A percentile compares a stretch with the other conserved stretches of the same genome.
Conservation (phyloP, 805 yeast genomes). For the Suhomyces sp. region DNA sequence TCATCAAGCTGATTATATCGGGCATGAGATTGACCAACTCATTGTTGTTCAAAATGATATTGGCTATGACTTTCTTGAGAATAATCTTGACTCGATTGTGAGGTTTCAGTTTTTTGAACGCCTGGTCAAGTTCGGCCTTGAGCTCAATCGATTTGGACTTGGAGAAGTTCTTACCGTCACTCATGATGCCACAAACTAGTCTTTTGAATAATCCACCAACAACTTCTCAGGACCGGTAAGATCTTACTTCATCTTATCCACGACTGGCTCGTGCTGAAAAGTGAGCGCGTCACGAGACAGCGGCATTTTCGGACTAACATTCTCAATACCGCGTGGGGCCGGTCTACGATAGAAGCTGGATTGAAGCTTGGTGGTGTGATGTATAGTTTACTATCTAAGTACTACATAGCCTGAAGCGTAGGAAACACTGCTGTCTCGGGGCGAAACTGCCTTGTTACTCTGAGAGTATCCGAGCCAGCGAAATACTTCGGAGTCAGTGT, state of each 20-base stretch:
- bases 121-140: slow-evolving; percentile 42
- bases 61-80: slow-evolving; percentile 74
- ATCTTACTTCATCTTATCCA: neutral
- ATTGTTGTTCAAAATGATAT: slow-evolving; percentile 75
- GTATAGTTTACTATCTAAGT: neutral
- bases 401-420: slow-evolving; percentile 75
- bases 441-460: slow-evolving; percentile 50
- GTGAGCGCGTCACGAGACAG: neutral
- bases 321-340: neutral
- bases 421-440: slow-evolving; percentile 78
- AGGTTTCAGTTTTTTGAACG: slow-evolving; percentile 41
- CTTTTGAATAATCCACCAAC: neutral
- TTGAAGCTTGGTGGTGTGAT: too few species aligned
- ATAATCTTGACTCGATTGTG: slow-evolving; percentile 33
- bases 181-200: slow-evolving; percentile 17
- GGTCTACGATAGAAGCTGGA: neutral
- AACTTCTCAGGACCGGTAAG: neutral
- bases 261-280: neutral
- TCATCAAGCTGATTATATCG: slow-evolving; percentile 26
- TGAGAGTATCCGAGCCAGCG: slow-evolving; percentile 81
- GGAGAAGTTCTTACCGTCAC: slow-evolving; percentile 38
- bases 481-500: slow-evolving; percentile 33
- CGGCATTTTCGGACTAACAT: neutral
- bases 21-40: slow-evolving; percentile 69
- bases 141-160: slow-evolving; percentile 39